Evolutionary conservation across 192 early-diverging fungal species (phyloP), one percentile per base, ranked within the genome.

Genomic region (Coemansia guatemalensis): DNA sequence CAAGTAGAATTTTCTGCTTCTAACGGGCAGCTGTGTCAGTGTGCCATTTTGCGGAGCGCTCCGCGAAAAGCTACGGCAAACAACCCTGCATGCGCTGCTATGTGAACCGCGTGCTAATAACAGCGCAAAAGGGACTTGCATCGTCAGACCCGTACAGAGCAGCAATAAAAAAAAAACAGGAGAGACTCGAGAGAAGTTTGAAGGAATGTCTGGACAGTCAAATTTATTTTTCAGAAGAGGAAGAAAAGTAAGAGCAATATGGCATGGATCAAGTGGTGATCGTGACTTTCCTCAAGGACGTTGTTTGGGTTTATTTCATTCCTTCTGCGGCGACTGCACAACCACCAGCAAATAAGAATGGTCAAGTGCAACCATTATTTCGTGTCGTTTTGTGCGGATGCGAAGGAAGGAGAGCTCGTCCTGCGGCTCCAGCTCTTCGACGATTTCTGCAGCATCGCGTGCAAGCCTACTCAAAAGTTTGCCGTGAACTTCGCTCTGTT

Each of bases 351-450:
- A 58, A 44, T 80, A 80, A 33, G 60, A 66, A 56, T 70, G 77
- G 35, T 80, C 92, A 56, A 94, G 93, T 9, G 92, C 91, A 17
- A 98, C 86, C 93, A 98, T 96, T 51, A 98, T 91, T 70, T 98
- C 96, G 74, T 97, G 92, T 65, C 94, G 93, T 78, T 92, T 96
- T 23, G 93, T 93, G 30, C 96, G 83, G 52, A 98, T 89, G 57
- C 96, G 85, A 58, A 98, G 62, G 68, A 98, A 98, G 6, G 92
- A 95, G 58, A 98, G 73, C 49, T 97, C 96, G 68, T 98, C 95
- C 88, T 95, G 89, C 6, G 86, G 85, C 71, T 98, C 96, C 56
- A 97, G 71, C 53, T 92, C 88, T 22, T 87, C 62, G 21, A 96
- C 88, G 18, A 92, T 87, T 17, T 85, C 83, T 22, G 82, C 82